These are phyloP conservation scores for Xylaria intraflava DNA, from an alignment of 495 filamentous ascomycete genomes.

Conservation along the genomic window DNA sequence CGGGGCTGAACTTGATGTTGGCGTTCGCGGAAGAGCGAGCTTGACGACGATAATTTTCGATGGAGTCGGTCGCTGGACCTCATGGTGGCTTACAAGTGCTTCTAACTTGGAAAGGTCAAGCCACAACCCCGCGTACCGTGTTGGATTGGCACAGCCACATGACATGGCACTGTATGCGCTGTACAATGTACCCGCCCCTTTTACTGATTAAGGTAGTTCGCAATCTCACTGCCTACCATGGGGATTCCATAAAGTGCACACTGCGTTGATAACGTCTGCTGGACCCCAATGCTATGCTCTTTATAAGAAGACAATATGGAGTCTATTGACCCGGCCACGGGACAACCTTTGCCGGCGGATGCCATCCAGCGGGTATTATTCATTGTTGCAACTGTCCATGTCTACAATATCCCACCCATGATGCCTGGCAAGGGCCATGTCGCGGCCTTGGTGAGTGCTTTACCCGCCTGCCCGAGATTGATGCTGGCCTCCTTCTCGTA, in stretches of 20 bases:
- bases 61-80: not conserved
- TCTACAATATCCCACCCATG: conserved; percentile 74
- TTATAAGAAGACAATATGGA: conserved; percentile 26
- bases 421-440: conserved; percentile 63
- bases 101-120: not conserved
- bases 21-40: not conserved
- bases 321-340: conserved; percentile 53
- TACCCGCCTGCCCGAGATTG: not conserved
- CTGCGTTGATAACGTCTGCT: no score
- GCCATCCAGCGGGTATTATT: conserved; percentile 76
- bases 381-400: conserved; percentile 60
- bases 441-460: conserved; percentile 41
- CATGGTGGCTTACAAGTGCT: not conserved
- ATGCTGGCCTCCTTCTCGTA: not conserved
- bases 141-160: not conserved
- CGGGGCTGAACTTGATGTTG: conserved; percentile 9
- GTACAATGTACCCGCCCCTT: not conserved
- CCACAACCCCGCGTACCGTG: not conserved
- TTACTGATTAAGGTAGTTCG: not conserved
- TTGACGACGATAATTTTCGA: conserved; percentile 8
- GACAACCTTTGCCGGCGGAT: conserved; percentile 50
- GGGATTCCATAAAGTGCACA: not conserved
- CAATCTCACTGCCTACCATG: no score
- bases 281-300: not conserved
- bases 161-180: not conserved